Evolutionary conservation across 177 flowering plant genomes (phyloP).

Genomic region (Vitis hybrid): DNA sequence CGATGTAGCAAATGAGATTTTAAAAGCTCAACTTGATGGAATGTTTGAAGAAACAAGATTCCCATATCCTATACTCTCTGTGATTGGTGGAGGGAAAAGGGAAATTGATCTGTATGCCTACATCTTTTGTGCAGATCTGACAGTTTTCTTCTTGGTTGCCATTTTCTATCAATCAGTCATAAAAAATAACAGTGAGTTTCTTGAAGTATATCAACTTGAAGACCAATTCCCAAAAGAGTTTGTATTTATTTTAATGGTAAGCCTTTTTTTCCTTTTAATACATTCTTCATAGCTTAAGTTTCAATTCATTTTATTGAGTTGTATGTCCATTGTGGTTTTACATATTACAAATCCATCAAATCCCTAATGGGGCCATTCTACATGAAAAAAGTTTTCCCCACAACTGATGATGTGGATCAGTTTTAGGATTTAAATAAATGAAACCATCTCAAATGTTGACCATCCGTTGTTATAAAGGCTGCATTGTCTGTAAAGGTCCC

Average conservation of each 20-base stretch:
- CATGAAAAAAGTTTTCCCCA: not conserved
- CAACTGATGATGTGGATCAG: not conserved
- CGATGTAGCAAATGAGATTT: conserved; percentile 77
- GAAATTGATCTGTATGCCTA: conserved; percentile 88
- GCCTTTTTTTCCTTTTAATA: not conserved
- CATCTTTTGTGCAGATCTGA: conserved; percentile 80
- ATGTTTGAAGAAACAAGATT: conserved; percentile 57
- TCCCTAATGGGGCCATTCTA: not conserved
- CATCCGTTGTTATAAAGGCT: not conserved
- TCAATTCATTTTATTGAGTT: not conserved
- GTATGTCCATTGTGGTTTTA: not conserved
- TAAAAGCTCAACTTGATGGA: conserved; percentile 40
- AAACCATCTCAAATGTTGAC: not conserved
- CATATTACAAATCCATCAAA: not conserved
- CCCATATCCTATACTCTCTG: conserved; percentile 69
- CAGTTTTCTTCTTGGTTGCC: conserved; percentile 79
- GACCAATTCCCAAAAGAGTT: conserved; percentile 88
- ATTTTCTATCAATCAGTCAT: conserved; percentile 80
- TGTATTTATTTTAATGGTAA: conserved; percentile 77
- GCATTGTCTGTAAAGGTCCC: not conserved
- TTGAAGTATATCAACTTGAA: conserved; percentile 91
- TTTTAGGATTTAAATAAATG: not conserved
- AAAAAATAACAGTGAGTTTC: conserved; percentile 69
- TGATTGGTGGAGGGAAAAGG: conserved; percentile 85
- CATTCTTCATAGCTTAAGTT: not conserved